Percentiles rank a stretch among this genome's conserved stretches.
These are phyloP conservation scores for Breviolum minutum DNA, from an alignment of 73 alveolate genomes.

Conservation along the genomic window DNA sequence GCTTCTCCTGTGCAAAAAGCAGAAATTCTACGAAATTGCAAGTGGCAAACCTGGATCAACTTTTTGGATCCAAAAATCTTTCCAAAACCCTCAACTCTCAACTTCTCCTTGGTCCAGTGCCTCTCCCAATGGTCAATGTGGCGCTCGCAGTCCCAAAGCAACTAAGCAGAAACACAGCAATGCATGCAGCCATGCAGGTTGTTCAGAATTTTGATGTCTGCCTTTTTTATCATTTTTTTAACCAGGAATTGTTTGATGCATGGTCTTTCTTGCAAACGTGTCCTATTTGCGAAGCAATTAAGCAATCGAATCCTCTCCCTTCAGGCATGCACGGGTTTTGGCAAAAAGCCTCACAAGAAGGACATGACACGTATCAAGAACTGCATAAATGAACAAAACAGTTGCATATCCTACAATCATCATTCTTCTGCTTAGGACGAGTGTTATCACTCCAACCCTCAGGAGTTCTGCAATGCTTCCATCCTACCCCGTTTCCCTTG, in stretches of 20 bases:
- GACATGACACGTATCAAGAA: background rate
- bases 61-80: background rate
- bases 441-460: background rate
- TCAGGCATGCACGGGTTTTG: background rate
- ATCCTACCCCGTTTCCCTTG: background rate
- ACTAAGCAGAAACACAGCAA: background rate
- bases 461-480: too few species aligned
- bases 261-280: background rate
- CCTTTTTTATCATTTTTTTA: background rate
- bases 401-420: background rate
- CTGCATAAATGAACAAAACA: background rate
- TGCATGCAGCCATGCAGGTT: background rate
- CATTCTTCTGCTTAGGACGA: background rate
- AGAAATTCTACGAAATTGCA: background rate
- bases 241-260: background rate
- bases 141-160: constrained; percentile 42
- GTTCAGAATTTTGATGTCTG: background rate
- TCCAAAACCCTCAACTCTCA: background rate
- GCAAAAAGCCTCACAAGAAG: constrained; percentile 16
- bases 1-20: constrained; percentile 38
- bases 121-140: constrained; percentile 37
- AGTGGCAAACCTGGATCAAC: background rate
- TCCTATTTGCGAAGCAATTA: background rate
- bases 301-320: background rate
- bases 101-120: constrained; percentile 27